phyloP scores from a whole-genome alignment of 2,329 filamentous ascomycete species.

The Microdochium nivale region DNA sequence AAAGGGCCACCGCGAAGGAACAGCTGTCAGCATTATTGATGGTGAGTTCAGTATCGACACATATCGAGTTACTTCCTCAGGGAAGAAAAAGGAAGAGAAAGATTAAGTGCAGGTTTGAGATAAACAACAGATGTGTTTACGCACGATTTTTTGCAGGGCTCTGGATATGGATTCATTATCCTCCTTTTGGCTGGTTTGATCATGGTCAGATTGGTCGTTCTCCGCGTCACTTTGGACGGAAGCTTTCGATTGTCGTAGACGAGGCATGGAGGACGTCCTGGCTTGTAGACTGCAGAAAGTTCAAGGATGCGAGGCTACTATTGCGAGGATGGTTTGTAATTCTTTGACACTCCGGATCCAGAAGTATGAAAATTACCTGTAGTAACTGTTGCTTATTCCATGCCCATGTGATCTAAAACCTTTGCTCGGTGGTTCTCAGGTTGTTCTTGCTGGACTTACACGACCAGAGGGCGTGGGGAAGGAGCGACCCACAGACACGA shows the following conservation, averaged over 20 bases:
- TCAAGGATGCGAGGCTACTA: too few species aligned
- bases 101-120: too few species aligned
- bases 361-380: too few species aligned
- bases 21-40: too few species aligned
- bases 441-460: not conserved
- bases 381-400: too few species aligned
- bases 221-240: constrained; percentile 1
- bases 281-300: too few species aligned
- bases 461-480: not conserved
- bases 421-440: too few species aligned
- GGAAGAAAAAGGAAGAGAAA: too few species aligned
- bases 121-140: constrained; percentile 2
- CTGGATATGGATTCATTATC: constrained; percentile 5
- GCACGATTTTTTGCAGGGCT: constrained; percentile 15
- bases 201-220: constrained; percentile 3
- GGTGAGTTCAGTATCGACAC: not conserved
- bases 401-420: too few species aligned
- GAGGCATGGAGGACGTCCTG: not conserved
- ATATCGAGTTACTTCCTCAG: not conserved
- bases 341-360: too few species aligned
- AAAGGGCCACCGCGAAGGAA: not conserved
- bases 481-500: not conserved
- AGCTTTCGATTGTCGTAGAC: not conserved
- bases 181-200: constrained; percentile 1
- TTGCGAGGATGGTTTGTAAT: too few species aligned